A percentile compares a stretch with the other conserved stretches of the same genome.
Evolutionary conservation across 306 rosid genomes (phyloP).

Genomic region (Dryas alaskensis): DNA sequence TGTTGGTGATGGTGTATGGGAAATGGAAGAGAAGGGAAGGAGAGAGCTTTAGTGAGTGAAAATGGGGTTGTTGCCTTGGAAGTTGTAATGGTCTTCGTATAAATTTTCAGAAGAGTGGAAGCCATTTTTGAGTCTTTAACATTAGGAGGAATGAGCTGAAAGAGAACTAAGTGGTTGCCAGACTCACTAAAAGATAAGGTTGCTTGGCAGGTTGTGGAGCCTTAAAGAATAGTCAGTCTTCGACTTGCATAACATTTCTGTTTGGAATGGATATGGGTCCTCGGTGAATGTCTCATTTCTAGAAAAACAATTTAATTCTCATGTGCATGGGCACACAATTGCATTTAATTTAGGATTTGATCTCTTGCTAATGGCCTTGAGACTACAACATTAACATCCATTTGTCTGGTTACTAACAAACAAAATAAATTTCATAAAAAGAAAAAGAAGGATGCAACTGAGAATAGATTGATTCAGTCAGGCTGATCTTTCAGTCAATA

Average conservation of each 20-base stretch:
- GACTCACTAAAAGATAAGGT: slow-evolving; percentile 38
- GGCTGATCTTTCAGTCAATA: no score
- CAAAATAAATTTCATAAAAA: no score
- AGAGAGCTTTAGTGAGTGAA: slow-evolving; percentile 23
- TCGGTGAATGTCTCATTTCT: not conserved
- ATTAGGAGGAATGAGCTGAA: slow-evolving; percentile 7
- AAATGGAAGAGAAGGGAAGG: slow-evolving; percentile 35
- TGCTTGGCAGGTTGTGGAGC: not conserved
- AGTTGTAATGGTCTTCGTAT: slow-evolving; percentile 26
- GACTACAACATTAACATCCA: no score
- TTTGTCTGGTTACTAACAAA: no score
- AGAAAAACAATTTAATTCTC: no score
- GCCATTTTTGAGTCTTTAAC: slow-evolving; percentile 47
- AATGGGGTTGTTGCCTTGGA: slow-evolving; percentile 31
- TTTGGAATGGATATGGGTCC: not conserved
- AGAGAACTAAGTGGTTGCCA: slow-evolving; percentile 11
- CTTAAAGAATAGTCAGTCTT: no score
- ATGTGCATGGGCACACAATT: not conserved
- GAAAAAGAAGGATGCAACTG: no score
- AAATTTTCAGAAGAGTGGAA: slow-evolving; percentile 40
- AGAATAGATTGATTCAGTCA: no score
- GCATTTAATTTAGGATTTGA: not conserved
- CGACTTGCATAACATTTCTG: no score
- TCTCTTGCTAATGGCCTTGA: no score
- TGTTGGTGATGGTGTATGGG: slow-evolving; percentile 18